Conservation (phyloP, 352 stramenopile species). For the Pythium phragmiticola region DNA sequence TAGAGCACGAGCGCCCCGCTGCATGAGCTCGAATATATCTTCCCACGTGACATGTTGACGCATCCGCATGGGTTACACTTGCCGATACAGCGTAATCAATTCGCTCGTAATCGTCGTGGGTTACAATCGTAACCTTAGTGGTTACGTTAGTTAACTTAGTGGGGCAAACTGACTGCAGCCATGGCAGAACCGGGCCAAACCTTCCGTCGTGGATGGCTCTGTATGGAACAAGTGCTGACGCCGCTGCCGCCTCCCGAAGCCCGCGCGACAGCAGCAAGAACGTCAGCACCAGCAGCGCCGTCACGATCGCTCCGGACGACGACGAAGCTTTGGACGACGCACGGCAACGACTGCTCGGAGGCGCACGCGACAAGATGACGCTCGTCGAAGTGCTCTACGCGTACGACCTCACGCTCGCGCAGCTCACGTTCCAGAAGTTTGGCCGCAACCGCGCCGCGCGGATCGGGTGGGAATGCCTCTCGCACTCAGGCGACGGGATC, state of each 20-base stretch:
- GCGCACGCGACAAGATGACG: slow-evolving; percentile 38
- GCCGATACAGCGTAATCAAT: too few species aligned
- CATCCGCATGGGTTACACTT: too few species aligned
- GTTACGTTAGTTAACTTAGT: slow-evolving; percentile 21
- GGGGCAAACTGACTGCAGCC: background rate
- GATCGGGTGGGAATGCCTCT: slow-evolving; percentile 77
- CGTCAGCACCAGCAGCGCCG: background rate
- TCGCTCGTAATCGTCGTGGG: background rate
- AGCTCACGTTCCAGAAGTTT: slow-evolving; percentile 68
- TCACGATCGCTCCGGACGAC: slow-evolving; percentile 10
- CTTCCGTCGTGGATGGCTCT: slow-evolving; percentile 23
- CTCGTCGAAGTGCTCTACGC: slow-evolving; percentile 59
- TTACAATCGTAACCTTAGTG: background rate
- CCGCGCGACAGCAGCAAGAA: slow-evolving; percentile 4
- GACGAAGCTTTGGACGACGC: slow-evolving; percentile 10
- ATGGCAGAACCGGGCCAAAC: background rate
- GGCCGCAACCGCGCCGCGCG: slow-evolving; percentile 41
- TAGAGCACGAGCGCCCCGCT: background rate
- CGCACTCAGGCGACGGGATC: slow-evolving; percentile 80
- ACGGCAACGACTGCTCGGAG: slow-evolving; percentile 16
- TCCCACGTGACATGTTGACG: background rate
- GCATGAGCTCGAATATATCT: background rate
- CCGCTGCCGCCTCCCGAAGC: background rate
- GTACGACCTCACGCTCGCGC: slow-evolving; percentile 74
- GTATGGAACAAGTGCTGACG: slow-evolving; percentile 23